phyloP scores from a whole-genome alignment of 2,329 filamentous ascomycete genomes.

The Cryphonectria parasitica region DNA sequence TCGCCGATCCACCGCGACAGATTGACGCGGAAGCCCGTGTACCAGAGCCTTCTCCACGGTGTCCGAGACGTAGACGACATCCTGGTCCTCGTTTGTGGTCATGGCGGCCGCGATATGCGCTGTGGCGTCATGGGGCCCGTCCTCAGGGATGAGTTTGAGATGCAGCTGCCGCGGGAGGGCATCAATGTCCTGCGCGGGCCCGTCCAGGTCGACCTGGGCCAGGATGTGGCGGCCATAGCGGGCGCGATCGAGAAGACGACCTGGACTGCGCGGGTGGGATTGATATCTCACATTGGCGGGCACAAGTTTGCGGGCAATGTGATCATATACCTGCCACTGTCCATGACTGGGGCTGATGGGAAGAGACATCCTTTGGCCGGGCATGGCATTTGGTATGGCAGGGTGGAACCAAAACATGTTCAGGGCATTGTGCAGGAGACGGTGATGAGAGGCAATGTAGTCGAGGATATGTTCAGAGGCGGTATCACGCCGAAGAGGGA shows the following conservation, averaged over 20 bases:
- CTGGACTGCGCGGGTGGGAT: constrained; percentile 61
- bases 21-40: constrained; percentile 55
- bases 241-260: constrained; percentile 29
- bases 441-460: constrained; percentile 66
- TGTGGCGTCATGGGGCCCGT: constrained; percentile 82
- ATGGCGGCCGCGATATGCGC: constrained; percentile 77
- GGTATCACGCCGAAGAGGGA: constrained; percentile 62
- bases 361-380: constrained; percentile 64
- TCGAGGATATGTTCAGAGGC: constrained; percentile 73
- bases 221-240: constrained; percentile 32
- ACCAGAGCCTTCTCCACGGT: constrained; percentile 54
- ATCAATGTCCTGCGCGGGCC: constrained; percentile 53
- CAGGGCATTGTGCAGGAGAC: constrained; percentile 77
- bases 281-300: constrained; percentile 80
- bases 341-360: constrained; percentile 44
- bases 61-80: constrained; percentile 69
- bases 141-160: constrained; percentile 71
- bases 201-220: constrained; percentile 44
- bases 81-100: constrained; percentile 85
- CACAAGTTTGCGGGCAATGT: constrained; percentile 88
- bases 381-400: constrained; percentile 80
- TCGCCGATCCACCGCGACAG: constrained; percentile 61
- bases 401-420: constrained; percentile 75
- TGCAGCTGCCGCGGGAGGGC: constrained; percentile 55
- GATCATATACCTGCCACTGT: constrained; percentile 76